These are phyloP conservation scores for Datisca glomerata DNA, from an alignment of 306 rosid species.

Conservation along the genomic window DNA sequence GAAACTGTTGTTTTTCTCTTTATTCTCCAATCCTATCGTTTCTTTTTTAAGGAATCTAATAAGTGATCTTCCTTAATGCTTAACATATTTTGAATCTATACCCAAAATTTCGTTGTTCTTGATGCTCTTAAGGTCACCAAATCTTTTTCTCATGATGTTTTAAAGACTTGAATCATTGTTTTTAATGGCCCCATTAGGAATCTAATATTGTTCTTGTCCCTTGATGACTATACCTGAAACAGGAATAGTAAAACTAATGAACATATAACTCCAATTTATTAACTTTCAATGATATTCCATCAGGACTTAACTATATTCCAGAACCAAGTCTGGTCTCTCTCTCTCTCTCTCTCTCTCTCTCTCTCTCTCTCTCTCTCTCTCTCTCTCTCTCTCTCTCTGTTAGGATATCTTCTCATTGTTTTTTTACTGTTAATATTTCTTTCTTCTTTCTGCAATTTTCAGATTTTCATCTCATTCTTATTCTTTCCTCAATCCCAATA, in stretches of 20 bases:
- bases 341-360: too few species aligned
- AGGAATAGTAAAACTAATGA: conserved; percentile 31
- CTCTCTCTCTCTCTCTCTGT: too few species aligned
- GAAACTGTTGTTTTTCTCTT: too few species aligned
- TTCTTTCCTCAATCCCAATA: conserved; percentile 9
- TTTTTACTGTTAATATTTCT: too few species aligned
- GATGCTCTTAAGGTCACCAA: not conserved
- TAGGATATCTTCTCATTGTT: too few species aligned
- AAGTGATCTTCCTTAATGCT: too few species aligned
- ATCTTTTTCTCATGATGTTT: conserved; percentile 2
- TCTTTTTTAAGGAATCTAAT: too few species aligned
- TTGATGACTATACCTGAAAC: conserved; percentile 27
- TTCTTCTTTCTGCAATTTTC: too few species aligned
- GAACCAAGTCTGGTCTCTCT: too few species aligned
- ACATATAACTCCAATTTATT: conserved; percentile 11
- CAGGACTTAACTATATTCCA: conserved; percentile 2
- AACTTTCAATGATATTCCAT: conserved; percentile 1
- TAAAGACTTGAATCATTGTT: conserved; percentile 8
- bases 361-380: too few species aligned
- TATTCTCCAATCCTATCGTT: too few species aligned
- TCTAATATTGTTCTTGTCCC: conserved; percentile 8
- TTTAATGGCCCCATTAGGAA: conserved; percentile 12
- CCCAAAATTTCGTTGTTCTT: conserved; percentile 1
- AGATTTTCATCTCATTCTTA: too few species aligned
- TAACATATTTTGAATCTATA: not conserved